phyloP scores from a whole-genome alignment of 768 basidiomycete species.

The Termitomyces sp. region DNA sequence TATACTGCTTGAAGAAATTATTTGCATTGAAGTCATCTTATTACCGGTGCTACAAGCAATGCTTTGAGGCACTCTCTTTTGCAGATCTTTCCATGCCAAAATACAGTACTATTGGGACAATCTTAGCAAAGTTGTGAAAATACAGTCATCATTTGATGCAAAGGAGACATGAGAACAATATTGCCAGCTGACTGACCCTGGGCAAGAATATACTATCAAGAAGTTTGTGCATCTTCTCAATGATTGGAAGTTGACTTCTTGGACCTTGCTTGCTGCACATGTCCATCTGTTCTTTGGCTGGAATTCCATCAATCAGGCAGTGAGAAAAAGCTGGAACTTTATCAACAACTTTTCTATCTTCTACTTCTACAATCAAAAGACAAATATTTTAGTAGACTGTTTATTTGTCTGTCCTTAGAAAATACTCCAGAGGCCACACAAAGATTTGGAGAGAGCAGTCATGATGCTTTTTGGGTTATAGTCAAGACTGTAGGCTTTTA shows the following conservation, averaged over 20 bases:
- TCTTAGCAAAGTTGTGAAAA: slow-evolving; percentile 84
- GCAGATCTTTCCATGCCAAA: slow-evolving; percentile 67
- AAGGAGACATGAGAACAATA: slow-evolving; percentile 96
- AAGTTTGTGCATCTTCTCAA: slow-evolving; percentile 98
- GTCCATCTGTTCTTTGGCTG: slow-evolving; percentile 91
- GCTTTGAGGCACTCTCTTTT: slow-evolving; percentile 74
- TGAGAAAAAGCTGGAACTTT: slow-evolving; percentile 87
- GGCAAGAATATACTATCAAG: slow-evolving; percentile 98
- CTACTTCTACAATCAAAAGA: slow-evolving; percentile 84
- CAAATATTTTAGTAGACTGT: slow-evolving; percentile 79
- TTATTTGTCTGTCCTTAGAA: slow-evolving; percentile 55
- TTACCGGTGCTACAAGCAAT: slow-evolving; percentile 84
- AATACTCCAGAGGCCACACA: slow-evolving; percentile 69
- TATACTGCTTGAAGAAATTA: slow-evolving; percentile 84
- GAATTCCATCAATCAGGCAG: slow-evolving; percentile 77
- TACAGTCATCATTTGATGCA: slow-evolving; percentile 95
- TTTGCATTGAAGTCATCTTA: slow-evolving; percentile 60
- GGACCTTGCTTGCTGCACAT: slow-evolving; percentile 84
- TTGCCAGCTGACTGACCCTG: slow-evolving; percentile 81
- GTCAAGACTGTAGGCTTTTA: slow-evolving; percentile 85
- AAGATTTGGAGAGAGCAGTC: slow-evolving; percentile 75
- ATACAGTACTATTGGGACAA: slow-evolving; percentile 79
- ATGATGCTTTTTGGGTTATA: slow-evolving; percentile 91
- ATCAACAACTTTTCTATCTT: slow-evolving; percentile 94
- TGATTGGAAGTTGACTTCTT: slow-evolving; percentile 95